Conservation (phyloP, 139 green algal species). For the Chlamydomonas eustigma region DNA sequence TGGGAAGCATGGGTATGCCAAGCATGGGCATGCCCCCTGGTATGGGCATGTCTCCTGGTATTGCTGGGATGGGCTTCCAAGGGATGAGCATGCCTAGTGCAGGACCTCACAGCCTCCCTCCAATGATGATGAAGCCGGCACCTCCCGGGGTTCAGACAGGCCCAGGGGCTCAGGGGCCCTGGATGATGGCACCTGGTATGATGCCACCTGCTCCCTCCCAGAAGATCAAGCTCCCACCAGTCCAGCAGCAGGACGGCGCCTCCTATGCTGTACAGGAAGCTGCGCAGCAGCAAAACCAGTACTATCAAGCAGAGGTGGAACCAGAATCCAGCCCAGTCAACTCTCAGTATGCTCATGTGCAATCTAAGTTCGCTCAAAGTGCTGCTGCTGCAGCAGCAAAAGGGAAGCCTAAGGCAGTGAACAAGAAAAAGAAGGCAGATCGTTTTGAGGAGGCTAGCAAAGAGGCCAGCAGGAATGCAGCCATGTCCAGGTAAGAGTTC, state of each 20-base stretch:
- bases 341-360: slow-evolving; percentile 19
- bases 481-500: slow-evolving; percentile 22
- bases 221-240: neutral
- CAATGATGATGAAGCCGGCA: neutral
- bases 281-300: neutral
- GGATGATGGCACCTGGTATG: slow-evolving; percentile 2
- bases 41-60: neutral
- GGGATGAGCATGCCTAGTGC: neutral
- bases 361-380: slow-evolving; percentile 20
- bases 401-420: slow-evolving; percentile 10
- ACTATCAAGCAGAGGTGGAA: neutral
- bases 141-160: neutral
- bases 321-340: neutral
- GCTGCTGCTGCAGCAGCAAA: neutral
- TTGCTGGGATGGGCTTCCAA: neutral
- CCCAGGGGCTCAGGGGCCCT: neutral
- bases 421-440: slow-evolving; percentile 28
- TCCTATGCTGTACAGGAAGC: neutral
- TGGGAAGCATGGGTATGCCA: neutral
- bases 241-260: neutral
- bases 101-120: neutral
- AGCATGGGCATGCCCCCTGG: neutral
- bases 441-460: slow-evolving; percentile 37
- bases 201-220: neutral
- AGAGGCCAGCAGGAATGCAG: slow-evolving; percentile 26